Conservation (phyloP, 139 green algal species). For the Coelastrella sp. region DNA sequence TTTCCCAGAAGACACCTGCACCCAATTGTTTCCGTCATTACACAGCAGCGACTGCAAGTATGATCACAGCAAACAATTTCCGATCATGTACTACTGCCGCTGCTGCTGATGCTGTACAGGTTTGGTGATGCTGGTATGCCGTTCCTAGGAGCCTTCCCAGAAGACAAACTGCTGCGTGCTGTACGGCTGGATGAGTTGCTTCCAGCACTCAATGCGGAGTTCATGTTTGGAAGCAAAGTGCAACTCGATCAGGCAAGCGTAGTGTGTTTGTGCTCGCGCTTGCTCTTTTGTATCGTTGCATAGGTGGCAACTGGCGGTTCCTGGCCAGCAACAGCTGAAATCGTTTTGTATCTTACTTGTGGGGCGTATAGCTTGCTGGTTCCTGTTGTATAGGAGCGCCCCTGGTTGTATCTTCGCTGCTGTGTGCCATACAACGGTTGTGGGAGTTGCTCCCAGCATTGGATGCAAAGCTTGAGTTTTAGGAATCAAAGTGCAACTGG, state of each 20-base stretch:
- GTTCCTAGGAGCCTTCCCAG: constrained; percentile 63
- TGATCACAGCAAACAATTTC: no score
- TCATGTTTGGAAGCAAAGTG: constrained; percentile 67
- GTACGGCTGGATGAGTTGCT: constrained; percentile 82
- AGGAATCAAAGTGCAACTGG: constrained; percentile 43
- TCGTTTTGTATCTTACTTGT: no score
- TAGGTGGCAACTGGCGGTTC: no score
- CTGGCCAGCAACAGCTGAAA: no score
- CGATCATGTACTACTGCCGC: not conserved
- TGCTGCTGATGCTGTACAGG: not conserved
- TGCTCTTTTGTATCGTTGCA: no score
- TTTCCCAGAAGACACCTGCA: no score
- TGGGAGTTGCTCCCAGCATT: constrained; percentile 58
- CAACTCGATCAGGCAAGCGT: constrained; percentile 60
- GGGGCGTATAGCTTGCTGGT: no score
- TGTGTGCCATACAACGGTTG: no score
- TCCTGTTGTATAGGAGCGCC: no score
- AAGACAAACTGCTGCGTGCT: constrained; percentile 65
- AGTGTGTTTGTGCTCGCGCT: no score
- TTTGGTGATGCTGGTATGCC: constrained; percentile 57
- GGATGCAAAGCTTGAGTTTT: constrained; percentile 64
- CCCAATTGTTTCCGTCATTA: not conserved
- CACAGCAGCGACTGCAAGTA: not conserved
- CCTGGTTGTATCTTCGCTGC: no score
- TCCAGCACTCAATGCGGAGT: constrained; percentile 57